Evolutionary conservation across 441 rosid genomes (phyloP).

Genomic region (Lepidium campestre): DNA sequence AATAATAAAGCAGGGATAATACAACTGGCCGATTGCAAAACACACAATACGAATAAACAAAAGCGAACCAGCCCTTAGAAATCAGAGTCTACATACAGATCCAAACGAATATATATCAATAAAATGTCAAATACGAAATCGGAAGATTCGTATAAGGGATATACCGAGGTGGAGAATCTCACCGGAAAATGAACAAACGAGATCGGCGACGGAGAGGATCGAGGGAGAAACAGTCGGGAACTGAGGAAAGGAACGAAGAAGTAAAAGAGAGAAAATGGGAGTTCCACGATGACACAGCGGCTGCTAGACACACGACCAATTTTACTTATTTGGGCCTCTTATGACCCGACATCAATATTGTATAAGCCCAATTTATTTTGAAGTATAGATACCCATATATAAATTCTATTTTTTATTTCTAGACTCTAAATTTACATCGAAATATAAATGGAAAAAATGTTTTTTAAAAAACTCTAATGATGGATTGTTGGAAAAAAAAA

Average conservation of each 20-base stretch:
- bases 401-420: no score
- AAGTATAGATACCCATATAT: not conserved
- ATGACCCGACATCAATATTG: not conserved
- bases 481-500: no score
- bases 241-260: not conserved
- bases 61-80: conserved; percentile 10
- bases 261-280: conserved; percentile 21
- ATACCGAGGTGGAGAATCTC: not conserved
- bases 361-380: not conserved
- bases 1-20: not conserved
- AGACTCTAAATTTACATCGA: no score
- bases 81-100: conserved; percentile 12
- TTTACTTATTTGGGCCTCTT: not conserved
- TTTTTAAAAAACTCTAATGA: no score
- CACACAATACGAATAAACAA: not conserved
- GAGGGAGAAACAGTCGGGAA: not conserved
- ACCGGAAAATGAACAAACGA: conserved; percentile 20
- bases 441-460: no score
- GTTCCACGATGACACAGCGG: conserved; percentile 25
- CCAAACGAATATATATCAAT: not conserved
- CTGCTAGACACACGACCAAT: conserved; percentile 14
- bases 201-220: conserved; percentile 30
- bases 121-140: not conserved
- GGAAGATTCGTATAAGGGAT: not conserved
- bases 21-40: not conserved